A percentile compares a stretch with the other conserved stretches of the same genome.
phyloP scores from a whole-genome alignment of 2,329 filamentous ascomycete species.

The Arachnopeziza araneosa region DNA sequence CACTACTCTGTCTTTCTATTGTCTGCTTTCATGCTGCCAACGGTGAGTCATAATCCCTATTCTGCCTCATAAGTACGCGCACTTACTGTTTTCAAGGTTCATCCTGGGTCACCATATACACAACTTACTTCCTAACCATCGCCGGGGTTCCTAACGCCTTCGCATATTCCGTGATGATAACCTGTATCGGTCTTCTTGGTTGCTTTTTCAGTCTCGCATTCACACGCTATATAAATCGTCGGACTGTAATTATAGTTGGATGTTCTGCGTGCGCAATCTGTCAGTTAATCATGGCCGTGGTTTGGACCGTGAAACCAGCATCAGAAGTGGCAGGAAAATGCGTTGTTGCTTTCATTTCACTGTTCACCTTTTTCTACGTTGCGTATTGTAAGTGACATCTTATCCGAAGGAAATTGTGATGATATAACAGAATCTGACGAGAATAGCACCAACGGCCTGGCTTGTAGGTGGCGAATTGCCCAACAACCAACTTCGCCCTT shows the following conservation, averaged over 20 bases:
- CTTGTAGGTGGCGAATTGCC: constrained; percentile 37
- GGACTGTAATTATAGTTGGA: constrained; percentile 43
- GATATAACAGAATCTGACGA: constrained; percentile 72
- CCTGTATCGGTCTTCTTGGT: constrained; percentile 43
- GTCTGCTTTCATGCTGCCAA: constrained; percentile 39
- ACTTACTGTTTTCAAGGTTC: constrained; percentile 33
- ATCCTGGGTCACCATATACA: constrained; percentile 46
- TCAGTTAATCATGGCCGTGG: constrained; percentile 41
- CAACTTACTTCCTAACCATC: constrained; percentile 43
- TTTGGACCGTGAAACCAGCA: constrained; percentile 8
- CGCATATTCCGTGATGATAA: constrained; percentile 44
- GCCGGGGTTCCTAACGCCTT: constrained; percentile 41
- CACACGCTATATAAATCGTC: constrained; percentile 42
- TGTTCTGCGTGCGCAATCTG: constrained; percentile 38
- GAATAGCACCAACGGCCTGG: constrained; percentile 34
- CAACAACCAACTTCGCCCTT: constrained; percentile 35
- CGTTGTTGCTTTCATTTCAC: constrained; percentile 14
- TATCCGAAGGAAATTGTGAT: constrained; percentile 38
- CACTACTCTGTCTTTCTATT: constrained; percentile 33
- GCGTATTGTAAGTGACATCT: constrained; percentile 53
- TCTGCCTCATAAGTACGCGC: neutral
- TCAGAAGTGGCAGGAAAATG: constrained; percentile 8
- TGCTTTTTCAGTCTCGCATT: constrained; percentile 44
- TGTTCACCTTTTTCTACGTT: constrained; percentile 13
- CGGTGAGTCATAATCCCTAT: constrained; percentile 35